Evolutionary conservation across 306 rosid genomes (phyloP), one percentile per base, ranked within the genome.

Genomic region (Cicer cuneatum): DNA sequence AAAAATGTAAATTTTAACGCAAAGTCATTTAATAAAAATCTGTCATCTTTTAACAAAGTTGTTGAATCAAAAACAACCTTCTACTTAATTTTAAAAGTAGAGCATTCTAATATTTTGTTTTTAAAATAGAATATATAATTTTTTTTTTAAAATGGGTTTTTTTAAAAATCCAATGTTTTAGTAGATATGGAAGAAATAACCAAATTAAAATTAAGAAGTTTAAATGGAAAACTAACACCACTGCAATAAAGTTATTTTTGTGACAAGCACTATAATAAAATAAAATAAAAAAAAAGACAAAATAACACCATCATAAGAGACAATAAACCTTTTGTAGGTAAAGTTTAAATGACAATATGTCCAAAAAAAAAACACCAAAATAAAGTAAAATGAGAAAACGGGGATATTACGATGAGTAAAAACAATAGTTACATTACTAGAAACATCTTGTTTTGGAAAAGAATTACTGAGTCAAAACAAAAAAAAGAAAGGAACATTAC

Each of bases 381-480:
- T 60, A 37, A 65, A 65, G 70, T 41, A 65, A 42, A 65, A 37
- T 7, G 45, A 41, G 37, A 72, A 57, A 74, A 63, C n/a, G 12
- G 39, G 41, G 79, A 39, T 39, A 56, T 21, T 56, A 56, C 62
- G 10, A 21, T 56, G 62, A 56, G 14, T 29, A n/a, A 56, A 21
- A 21, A 56, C 10, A 7, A 10, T 1, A 64, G 1, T n/a, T 29
- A 68, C 39, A 24, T 62, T 38, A 15, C 7, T 18, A 16, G 21
- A 21, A 74, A 75, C 56, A 66, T 40, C 4, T 29, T 29, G 4
- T 29, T 29, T 4, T 29, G 35, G 35, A 29, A 29, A 29, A 29
- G 35, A 29, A 29, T 29, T 29, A 29, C 35, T 29, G 35, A 29
- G 35, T 29, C 35, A 29, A 29, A 29, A 29, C 35, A 29, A 29